Evolutionary conservation across 1,284 basidiomycete species (phyloP).

Genomic region (Ganoderma lucidum): DNA sequence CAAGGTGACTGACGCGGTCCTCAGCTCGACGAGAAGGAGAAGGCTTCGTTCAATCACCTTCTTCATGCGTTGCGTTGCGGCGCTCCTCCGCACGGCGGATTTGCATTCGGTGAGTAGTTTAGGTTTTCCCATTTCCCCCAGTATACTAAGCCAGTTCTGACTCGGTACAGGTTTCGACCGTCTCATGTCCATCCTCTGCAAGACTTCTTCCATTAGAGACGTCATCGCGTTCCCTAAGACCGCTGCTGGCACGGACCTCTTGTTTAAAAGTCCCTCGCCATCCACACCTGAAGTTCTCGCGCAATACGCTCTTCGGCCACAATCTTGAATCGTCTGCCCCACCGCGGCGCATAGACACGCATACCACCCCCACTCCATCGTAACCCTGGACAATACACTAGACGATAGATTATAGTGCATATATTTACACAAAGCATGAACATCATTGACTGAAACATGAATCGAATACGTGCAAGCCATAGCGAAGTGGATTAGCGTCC

Average conservation of each 20-base stretch:
- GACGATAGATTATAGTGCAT: conserved; percentile 27
- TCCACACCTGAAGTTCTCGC: conserved; percentile 62
- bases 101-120: conserved; percentile 77
- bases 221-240: conserved; percentile 98
- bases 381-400: conserved; percentile 21
- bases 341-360: background rate
- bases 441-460: background rate
- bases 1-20: background rate
- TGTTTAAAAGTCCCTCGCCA: conserved; percentile 87
- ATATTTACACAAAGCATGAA: conserved; percentile 23
- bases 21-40: conserved; percentile 79
- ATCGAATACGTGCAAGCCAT: background rate
- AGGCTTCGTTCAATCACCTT: conserved; percentile 82
- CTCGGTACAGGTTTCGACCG: conserved; percentile 83
- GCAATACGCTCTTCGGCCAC: conserved; percentile 66
- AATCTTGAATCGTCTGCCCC: conserved; percentile 11
- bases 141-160: conserved; percentile 8
- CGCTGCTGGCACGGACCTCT: conserved; percentile 81
- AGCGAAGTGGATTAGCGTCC: conserved; percentile 11
- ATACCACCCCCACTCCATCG: conserved; percentile 8
- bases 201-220: conserved; percentile 86
- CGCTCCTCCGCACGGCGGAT: conserved; percentile 96
- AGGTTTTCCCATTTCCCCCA: conserved; percentile 13
- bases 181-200: conserved; percentile 89
- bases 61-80: conserved; percentile 87